Conservation (phyloP, 208 protist genomes). For the Trypanosoma conorhini region DNA sequence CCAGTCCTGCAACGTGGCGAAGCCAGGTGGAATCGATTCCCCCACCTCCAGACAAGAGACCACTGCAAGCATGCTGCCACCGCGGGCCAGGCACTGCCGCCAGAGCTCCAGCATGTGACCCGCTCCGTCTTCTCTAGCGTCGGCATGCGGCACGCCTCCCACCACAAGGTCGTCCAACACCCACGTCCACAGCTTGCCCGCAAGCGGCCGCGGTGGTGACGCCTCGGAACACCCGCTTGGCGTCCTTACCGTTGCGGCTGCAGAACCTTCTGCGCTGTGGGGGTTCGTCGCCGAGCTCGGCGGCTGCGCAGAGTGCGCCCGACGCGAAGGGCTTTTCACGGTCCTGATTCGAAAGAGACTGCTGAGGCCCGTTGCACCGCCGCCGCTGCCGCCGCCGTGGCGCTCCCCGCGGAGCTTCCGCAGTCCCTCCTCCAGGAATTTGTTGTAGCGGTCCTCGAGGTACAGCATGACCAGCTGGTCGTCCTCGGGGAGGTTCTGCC, state of each 20-base stretch:
- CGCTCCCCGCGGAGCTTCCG: constrained; percentile 11
- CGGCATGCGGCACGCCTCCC: constrained; percentile 20
- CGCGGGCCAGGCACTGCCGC: constrained; percentile 15
- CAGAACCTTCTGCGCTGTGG: background rate
- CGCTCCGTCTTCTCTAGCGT: background rate
- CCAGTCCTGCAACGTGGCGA: constrained; percentile 23
- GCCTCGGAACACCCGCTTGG: background rate
- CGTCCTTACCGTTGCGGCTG: background rate
- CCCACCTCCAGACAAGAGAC: constrained; percentile 29
- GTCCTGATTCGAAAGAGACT: background rate
- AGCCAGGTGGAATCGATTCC: constrained; percentile 20
- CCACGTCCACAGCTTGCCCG: constrained; percentile 22
- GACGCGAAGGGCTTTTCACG: background rate
- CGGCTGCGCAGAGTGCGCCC: background rate
- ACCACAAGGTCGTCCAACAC: constrained; percentile 12
- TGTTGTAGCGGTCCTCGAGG: constrained; percentile 23
- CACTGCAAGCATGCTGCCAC: constrained; percentile 1
- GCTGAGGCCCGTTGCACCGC: background rate
- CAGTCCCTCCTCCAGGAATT: constrained; percentile 29
- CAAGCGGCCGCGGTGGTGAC: background rate
- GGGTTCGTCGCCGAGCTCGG: background rate
- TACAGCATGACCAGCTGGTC: constrained; percentile 21
- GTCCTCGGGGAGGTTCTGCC: constrained; percentile 20
- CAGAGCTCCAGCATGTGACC: constrained; percentile 23
- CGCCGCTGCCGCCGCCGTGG: background rate